Conservation (phyloP, 352 stramenopile genomes). For the Chrysophaeum taylorii region DNA sequence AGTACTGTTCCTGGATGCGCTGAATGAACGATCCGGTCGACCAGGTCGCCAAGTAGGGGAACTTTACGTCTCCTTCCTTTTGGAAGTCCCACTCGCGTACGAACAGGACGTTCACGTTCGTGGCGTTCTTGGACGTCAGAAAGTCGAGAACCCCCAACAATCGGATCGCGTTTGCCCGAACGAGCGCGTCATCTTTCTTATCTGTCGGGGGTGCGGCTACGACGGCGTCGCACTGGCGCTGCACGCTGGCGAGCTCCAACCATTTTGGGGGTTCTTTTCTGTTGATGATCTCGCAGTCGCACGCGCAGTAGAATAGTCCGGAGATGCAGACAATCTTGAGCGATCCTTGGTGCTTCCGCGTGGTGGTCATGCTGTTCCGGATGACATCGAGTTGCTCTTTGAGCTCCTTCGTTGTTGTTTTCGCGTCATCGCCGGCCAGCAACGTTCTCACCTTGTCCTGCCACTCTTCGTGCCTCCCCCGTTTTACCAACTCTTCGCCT, state of each 20-base stretch:
- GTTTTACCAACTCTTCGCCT: no score
- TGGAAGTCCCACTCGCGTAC: not conserved
- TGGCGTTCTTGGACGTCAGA: not conserved
- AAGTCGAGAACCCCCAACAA: not conserved
- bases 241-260: not conserved
- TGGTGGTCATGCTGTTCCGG: no score
- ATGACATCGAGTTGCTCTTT: no score
- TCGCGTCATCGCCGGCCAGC: no score
- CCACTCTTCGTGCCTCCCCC: no score
- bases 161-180: not conserved
- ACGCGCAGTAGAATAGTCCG: not conserved
- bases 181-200: not conserved
- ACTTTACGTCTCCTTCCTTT: no score
- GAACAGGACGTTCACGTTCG: not conserved
- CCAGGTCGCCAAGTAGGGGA: not conserved
- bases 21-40: constrained; percentile 1
- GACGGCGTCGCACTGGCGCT: not conserved
- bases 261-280: not conserved
- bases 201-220: no score
- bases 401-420: no score
- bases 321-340: not conserved
- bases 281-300: not conserved
- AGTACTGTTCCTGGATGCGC: not conserved
- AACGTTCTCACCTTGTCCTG: no score
- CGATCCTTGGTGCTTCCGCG: no score